Percentiles rank a stretch among this genome's conserved stretches.
These are phyloP conservation scores for Astrothelium macrocarpum DNA, from an alignment of 495 filamentous ascomycete species.

Conservation along the genomic window DNA sequence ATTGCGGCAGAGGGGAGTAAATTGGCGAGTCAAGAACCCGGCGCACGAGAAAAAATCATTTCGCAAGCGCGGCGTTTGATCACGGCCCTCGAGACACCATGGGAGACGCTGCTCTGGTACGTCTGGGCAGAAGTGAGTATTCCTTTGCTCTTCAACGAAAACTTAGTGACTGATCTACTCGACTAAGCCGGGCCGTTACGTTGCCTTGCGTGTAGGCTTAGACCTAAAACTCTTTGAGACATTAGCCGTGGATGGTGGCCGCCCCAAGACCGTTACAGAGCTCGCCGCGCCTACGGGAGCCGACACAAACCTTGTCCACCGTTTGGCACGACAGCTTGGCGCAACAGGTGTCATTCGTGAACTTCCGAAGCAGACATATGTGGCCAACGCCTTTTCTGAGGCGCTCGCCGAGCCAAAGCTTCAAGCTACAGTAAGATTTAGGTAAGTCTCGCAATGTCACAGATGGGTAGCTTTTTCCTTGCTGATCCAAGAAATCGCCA, in stretches of 20 bases:
- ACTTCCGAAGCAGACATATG: background rate
- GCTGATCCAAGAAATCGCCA: background rate
- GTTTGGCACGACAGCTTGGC: slow-evolving; percentile 1
- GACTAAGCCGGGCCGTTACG: background rate
- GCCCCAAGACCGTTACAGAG: slow-evolving; percentile 4
- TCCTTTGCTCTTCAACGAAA: background rate
- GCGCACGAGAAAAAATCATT: background rate
- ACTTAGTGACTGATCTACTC: background rate
- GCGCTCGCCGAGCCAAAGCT: background rate
- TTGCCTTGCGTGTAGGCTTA: background rate
- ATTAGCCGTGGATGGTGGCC: background rate
- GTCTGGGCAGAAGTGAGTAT: background rate
- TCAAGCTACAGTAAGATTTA: background rate
- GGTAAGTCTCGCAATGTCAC: background rate
- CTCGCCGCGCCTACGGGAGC: background rate
- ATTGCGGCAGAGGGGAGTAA: background rate
- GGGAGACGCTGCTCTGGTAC: background rate
- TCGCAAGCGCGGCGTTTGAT: background rate
- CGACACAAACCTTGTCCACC: background rate
- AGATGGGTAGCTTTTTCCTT: background rate
- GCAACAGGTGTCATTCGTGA: background rate
- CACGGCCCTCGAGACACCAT: background rate
- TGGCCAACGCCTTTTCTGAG: background rate
- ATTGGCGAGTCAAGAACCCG: background rate
- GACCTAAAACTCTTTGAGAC: background rate